phyloP scores from a whole-genome alignment of 140 eudicot species.

The Cichorium intybus region DNA sequence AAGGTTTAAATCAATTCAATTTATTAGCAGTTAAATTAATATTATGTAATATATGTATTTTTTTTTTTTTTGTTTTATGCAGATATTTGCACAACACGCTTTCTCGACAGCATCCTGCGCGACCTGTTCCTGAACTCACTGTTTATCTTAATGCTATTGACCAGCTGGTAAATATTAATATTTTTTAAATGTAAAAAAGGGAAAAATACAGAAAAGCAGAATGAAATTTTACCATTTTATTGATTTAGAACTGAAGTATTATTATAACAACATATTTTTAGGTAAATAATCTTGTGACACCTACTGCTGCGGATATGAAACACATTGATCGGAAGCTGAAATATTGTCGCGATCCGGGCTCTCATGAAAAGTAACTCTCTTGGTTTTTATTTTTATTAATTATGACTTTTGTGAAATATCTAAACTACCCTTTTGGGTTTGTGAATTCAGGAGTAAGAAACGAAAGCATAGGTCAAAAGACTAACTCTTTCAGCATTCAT shows the following conservation, averaged over 20 bases:
- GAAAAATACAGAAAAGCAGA: too few relatives aligned
- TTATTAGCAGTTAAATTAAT: neutral
- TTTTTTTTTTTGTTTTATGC: constrained; percentile 19
- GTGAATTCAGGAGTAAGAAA: constrained; percentile 70
- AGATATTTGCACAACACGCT: constrained; percentile 65
- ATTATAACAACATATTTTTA: too few relatives aligned
- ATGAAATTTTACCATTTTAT: too few relatives aligned
- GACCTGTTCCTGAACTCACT: constrained; percentile 56
- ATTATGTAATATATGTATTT: neutral
- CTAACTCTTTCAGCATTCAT: constrained; percentile 11
- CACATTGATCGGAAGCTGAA: constrained; percentile 89
- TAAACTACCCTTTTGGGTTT: constrained; percentile 3
- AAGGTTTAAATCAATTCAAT: constrained; percentile 40
- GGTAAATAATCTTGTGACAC: constrained; percentile 75
- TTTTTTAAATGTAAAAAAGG: neutral
- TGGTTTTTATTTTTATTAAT: neutral
- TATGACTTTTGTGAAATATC: neutral
- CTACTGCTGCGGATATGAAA: constrained; percentile 63
- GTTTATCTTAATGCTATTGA: constrained; percentile 60
- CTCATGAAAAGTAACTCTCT: constrained; percentile 95
- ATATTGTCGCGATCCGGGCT: constrained; percentile 73
- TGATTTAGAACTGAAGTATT: too few relatives aligned
- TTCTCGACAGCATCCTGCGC: constrained; percentile 68
- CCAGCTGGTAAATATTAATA: constrained; percentile 49
- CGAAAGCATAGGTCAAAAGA: constrained; percentile 79